Evolutionary conservation across 768 basidiomycete genomes (phyloP).

Genomic region (Amanita phalloides): DNA sequence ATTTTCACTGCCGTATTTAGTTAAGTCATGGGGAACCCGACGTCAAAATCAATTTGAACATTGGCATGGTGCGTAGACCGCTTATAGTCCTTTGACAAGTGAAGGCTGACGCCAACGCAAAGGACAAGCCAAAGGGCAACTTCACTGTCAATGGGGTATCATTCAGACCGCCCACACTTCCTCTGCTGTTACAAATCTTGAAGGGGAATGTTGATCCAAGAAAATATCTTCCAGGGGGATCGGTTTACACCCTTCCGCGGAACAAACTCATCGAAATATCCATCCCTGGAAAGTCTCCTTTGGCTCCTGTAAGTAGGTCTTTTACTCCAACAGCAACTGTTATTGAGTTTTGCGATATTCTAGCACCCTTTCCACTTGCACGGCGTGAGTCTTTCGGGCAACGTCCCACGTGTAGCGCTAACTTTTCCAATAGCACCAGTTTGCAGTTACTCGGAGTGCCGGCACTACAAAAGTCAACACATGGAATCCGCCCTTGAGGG

Average conservation of each 20-base stretch:
- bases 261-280: constrained; percentile 28
- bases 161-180: constrained; percentile 21
- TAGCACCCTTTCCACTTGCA: constrained; percentile 34
- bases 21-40: not conserved
- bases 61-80: not conserved
- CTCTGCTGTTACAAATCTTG: constrained; percentile 29
- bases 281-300: constrained; percentile 20
- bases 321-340: not conserved
- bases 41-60: not conserved
- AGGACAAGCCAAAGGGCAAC: not conserved
- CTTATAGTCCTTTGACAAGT: not conserved
- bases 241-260: constrained; percentile 21
- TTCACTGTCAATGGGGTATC: constrained; percentile 15
- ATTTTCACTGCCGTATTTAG: not conserved
- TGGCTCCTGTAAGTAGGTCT: constrained; percentile 19
- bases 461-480: constrained; percentile 24
- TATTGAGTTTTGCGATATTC: constrained; percentile 6
- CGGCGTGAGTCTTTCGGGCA: constrained; percentile 18
- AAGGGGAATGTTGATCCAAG: constrained; percentile 22
- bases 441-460: constrained; percentile 27
- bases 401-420: not conserved
- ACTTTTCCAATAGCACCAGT: constrained; percentile 23
- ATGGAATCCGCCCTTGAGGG: constrained; percentile 40
- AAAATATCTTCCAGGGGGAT: constrained; percentile 18
- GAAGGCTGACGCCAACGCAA: not conserved